Evolutionary conservation across 2,329 filamentous ascomycete species (phyloP).

Genomic region (Fusarium xyrophilum): DNA sequence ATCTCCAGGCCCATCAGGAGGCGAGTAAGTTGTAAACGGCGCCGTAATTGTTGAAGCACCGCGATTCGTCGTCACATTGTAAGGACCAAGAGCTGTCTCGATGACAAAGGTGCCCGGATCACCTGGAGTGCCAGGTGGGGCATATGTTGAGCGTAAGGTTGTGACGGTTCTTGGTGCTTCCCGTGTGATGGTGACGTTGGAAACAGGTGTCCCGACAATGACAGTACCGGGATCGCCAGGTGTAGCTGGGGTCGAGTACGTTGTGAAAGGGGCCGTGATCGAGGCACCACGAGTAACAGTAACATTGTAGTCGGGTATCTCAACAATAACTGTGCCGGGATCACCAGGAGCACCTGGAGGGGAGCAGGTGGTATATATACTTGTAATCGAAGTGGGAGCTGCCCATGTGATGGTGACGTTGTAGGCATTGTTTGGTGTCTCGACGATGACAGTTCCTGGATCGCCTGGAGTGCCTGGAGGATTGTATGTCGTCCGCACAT

Average conservation of each 20-base stretch:
- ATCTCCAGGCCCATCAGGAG: slow-evolving; percentile 10
- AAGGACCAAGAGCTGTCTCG: slow-evolving; percentile 13
- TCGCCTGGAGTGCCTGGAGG: slow-evolving; percentile 15
- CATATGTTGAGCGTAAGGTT: not conserved
- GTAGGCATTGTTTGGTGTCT: slow-evolving; percentile 18
- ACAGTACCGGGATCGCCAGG: slow-evolving; percentile 21
- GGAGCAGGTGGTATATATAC: slow-evolving; percentile 2
- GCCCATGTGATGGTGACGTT: slow-evolving; percentile 21
- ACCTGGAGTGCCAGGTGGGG: slow-evolving; percentile 3
- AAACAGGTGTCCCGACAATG: slow-evolving; percentile 19
- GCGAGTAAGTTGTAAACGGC: slow-evolving; percentile 12
- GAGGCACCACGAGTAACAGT: slow-evolving; percentile 18
- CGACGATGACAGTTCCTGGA: slow-evolving; percentile 18
- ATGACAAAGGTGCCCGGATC: slow-evolving; percentile 16
- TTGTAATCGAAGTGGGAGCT: slow-evolving; percentile 7
- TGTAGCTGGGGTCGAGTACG: slow-evolving; percentile 12
- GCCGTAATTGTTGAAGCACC: slow-evolving; percentile 17
- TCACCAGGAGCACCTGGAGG: slow-evolving; percentile 17
- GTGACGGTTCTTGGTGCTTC: slow-evolving; percentile 6
- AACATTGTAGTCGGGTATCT: slow-evolving; percentile 21
- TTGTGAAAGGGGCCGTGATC: slow-evolving; percentile 3
- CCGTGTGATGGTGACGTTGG: slow-evolving; percentile 15
- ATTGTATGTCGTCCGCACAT: not conserved
- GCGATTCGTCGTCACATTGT: slow-evolving; percentile 16
- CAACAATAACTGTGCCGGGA: slow-evolving; percentile 21